A percentile compares a stretch with the other conserved stretches of the same genome.
Conservation (phyloP, 2,329 filamentous ascomycete genomes). For the Coleophoma crateriformis region DNA sequence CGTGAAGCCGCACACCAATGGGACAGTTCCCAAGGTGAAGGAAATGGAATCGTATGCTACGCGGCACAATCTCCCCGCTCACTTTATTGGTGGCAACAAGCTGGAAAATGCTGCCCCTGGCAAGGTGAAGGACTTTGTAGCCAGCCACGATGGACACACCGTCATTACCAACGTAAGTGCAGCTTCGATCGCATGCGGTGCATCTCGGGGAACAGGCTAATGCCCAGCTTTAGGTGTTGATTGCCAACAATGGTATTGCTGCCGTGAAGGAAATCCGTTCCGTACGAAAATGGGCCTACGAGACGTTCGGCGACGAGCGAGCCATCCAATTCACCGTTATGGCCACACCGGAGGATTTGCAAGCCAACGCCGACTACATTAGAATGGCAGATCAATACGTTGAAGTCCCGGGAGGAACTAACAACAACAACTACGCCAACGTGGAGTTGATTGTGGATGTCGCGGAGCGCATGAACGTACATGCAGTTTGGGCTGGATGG, state of each 20-base stretch:
- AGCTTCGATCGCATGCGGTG: neutral
- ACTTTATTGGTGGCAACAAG: conserved; percentile 95
- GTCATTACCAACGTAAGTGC: conserved; percentile 89
- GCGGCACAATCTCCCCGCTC: conserved; percentile 76
- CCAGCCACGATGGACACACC: conserved; percentile 84
- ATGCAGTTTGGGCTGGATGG: conserved; percentile 99
- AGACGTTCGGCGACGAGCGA: conserved; percentile 96
- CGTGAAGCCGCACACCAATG: conserved; percentile 23
- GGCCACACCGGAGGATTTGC: conserved; percentile 96
- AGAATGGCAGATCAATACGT: conserved; percentile 99
- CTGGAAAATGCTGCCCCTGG: conserved; percentile 75
- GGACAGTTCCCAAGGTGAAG: conserved; percentile 46
- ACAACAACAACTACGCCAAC: conserved; percentile 99
- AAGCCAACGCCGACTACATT: conserved; percentile 98
- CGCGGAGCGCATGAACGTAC: conserved; percentile 96
- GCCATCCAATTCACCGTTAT: conserved; percentile 99
- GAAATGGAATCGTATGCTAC: conserved; percentile 66
- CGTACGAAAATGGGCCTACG: conserved; percentile 99
- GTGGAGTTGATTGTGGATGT: conserved; percentile 98
- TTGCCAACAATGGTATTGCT: conserved; percentile 99
- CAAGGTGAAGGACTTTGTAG: conserved; percentile 94
- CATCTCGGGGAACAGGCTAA: conserved; percentile 8
- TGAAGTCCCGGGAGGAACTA: conserved; percentile 95
- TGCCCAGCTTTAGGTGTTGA: conserved; percentile 66
- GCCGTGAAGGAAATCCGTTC: conserved; percentile 99